These are phyloP conservation scores for Agaricus blazei DNA, from an alignment of 768 basidiomycete species.

Conservation along the genomic window DNA sequence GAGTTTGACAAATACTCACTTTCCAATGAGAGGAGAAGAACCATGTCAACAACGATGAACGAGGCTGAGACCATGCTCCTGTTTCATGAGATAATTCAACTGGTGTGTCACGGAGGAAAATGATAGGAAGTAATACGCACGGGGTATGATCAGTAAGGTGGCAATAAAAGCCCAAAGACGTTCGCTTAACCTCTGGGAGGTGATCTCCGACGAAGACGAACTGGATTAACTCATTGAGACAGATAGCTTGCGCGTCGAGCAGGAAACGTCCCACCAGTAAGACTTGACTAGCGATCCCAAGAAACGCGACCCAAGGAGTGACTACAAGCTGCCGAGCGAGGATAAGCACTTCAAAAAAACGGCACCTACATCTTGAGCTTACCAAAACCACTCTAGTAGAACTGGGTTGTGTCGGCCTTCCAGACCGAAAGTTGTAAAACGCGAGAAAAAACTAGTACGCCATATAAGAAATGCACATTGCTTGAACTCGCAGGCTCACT, in stretches of 20 bases:
- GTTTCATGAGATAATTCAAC: background rate
- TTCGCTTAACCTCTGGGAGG: background rate
- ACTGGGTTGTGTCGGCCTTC: background rate
- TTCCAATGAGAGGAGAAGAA: conserved; percentile 3
- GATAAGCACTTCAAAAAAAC: background rate
- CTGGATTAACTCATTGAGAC: background rate
- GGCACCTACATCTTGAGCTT: too few relatives aligned
- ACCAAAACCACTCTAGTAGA: background rate
- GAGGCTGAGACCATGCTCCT: background rate
- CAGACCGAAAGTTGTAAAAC: background rate
- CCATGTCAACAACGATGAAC: background rate
- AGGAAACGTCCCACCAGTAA: background rate
- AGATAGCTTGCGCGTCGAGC: too few relatives aligned
- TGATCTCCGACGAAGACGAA: background rate
- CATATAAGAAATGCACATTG: too few relatives aligned
- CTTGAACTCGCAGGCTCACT: background rate
- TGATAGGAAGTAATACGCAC: background rate
- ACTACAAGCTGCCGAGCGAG: background rate
- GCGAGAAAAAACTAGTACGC: background rate
- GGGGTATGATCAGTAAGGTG: conserved; percentile 2
- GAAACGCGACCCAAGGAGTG: background rate
- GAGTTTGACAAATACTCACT: background rate
- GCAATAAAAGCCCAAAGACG: conserved; percentile 5
- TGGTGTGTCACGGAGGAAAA: too few relatives aligned
- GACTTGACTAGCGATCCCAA: background rate